Evolutionary conservation across 1,284 basidiomycete genomes (phyloP), one percentile per base, ranked within the genome.

Genomic region (Trichosporon faecale): DNA sequence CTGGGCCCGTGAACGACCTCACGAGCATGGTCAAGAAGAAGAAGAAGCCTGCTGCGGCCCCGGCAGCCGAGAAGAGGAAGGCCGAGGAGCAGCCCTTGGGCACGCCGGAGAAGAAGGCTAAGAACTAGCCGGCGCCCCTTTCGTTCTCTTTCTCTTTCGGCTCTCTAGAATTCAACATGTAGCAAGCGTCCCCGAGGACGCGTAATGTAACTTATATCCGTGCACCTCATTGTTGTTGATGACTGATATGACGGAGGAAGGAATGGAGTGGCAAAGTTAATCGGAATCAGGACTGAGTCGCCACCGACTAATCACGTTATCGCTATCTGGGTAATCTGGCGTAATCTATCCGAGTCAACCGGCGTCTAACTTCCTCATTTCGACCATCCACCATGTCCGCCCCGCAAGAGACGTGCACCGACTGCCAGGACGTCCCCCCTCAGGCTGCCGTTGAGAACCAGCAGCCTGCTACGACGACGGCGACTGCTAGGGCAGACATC

Each of bases 1-100:
- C 79, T 18, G 77, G 80, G 16, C 78, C 85, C 12, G 89, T 95
- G 37, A 92, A 92, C 76, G 92, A 95, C 77, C 84, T 95, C 61
- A 94, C 91, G 4, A 87, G 87, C 12, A 90, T 92, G 80, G 91
- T 93, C 29, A 90, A 90, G 79, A 94, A 93, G 86, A 94, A 93
- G 86, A 65, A 65, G 64, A 65, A 65, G 64, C 37, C 64, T 16
- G 40, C 63, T 40, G 33, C 40, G 12, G 63, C 63, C 63, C 35
- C 31, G 9, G 61, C 35, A 12, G 29, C 60, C 3, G 33, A 63
- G 61, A 61, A 61, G 57, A 31, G 57, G 27, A 57, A 57, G 52
- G 52, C 52, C 23, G 52, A 57, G 52, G 52, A 57, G 14, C 25
- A 25, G 52, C 25, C 52, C 23, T 9, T 3, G 11, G 57, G 57